These are phyloP conservation scores for Aspergillus eucalypticola DNA, from an alignment of 2,329 filamentous ascomycete species.

Conservation along the genomic window DNA sequence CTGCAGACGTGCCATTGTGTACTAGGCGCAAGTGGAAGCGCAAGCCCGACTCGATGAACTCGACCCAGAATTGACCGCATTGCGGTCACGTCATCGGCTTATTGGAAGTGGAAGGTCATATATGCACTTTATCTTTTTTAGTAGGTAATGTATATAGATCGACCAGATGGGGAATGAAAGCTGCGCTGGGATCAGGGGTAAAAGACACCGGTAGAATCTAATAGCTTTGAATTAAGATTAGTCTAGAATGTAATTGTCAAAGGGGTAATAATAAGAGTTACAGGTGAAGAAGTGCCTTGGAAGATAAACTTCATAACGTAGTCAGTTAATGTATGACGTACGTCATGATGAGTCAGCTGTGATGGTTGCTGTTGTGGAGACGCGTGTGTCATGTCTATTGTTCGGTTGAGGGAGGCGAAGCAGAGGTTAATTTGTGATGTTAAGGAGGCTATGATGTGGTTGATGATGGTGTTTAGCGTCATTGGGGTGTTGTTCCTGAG, in stretches of 20 bases:
- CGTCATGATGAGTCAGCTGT: constrained; percentile 17
- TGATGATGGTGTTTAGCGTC: neutral
- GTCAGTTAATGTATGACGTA: neutral
- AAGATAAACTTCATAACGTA: neutral
- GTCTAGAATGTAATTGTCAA: neutral
- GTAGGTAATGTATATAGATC: too few species aligned
- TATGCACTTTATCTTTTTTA: neutral
- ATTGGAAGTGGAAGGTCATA: neutral
- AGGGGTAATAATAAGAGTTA: neutral
- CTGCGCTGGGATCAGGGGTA: too few species aligned
- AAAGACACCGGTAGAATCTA: too few species aligned
- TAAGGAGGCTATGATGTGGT: neutral
- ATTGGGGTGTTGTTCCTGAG: neutral
- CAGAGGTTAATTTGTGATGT: neutral
- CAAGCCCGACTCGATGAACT: neutral
- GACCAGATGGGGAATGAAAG: too few species aligned
- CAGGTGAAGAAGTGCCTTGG: neutral
- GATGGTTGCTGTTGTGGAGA: neutral
- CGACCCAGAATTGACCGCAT: constrained; percentile 7
- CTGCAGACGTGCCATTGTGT: neutral
- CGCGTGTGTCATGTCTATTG: neutral
- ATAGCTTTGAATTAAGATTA: too few species aligned
- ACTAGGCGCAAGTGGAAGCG: neutral
- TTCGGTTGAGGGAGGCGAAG: too few species aligned
- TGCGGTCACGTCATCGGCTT: neutral